Evolutionary conservation across 2,329 filamentous ascomycete species (phyloP).

Genomic region (Fusarium sarcochroum): DNA sequence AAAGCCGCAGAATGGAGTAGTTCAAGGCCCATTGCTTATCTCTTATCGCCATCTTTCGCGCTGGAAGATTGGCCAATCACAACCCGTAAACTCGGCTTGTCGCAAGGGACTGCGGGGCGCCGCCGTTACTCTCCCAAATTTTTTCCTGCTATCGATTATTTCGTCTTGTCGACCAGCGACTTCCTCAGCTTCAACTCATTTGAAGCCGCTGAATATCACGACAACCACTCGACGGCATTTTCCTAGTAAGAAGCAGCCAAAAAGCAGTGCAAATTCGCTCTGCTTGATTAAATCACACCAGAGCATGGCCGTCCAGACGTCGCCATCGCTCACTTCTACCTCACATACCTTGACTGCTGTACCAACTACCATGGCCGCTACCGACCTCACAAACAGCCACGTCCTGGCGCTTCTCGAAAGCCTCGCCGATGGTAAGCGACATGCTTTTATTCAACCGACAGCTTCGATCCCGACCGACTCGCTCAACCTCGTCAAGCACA

Average conservation of each 20-base stretch:
- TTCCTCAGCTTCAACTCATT: constrained; percentile 37
- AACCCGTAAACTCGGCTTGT: neutral
- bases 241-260: neutral
- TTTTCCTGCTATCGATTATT: constrained; percentile 41
- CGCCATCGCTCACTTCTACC: constrained; percentile 74
- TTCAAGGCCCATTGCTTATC: constrained; percentile 24
- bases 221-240: constrained; percentile 3
- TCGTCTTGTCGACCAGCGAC: constrained; percentile 11
- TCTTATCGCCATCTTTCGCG: constrained; percentile 29
- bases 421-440: constrained; percentile 72
- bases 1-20: neutral
- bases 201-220: constrained; percentile 20
- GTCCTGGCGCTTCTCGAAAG: constrained; percentile 68
- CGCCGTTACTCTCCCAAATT: constrained; percentile 43
- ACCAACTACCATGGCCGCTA: constrained; percentile 60
- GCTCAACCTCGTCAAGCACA: constrained; percentile 82
- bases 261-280: constrained; percentile 33
- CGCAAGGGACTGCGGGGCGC: constrained; percentile 41
- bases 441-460: constrained; percentile 83
- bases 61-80: constrained; percentile 43
- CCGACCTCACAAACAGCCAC: constrained; percentile 54
- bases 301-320: constrained; percentile 60
- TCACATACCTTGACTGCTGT: constrained; percentile 73
- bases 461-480: constrained; percentile 76
- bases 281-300: constrained; percentile 27